A percentile compares a stretch with the other conserved stretches of the same genome.
Conservation (phyloP, 495 filamentous ascomycete species). For the Lasiosphaeriaceae sp. region DNA sequence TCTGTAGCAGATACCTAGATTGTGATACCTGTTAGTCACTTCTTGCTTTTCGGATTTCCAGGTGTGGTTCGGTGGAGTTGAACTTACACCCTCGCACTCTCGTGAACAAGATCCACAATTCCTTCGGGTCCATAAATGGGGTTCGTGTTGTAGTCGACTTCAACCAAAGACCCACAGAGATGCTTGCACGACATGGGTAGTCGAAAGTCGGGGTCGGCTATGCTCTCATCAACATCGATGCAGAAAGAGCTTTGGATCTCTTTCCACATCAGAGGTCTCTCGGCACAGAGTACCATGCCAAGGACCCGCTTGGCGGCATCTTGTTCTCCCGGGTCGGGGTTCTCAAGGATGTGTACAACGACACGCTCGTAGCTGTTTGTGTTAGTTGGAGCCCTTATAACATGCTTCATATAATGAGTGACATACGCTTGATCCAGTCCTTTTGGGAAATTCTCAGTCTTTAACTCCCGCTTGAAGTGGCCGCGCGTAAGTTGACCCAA, state of each 20-base stretch:
- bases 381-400: not conserved
- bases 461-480: not conserved
- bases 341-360: slow-evolving; percentile 1
- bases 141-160: not conserved
- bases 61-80: not conserved
- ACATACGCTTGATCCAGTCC: not conserved
- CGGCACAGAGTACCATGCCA: not conserved
- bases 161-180: not conserved
- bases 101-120: not conserved
- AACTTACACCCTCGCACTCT: not conserved
- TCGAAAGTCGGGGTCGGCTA: not conserved
- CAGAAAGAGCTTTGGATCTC: slow-evolving; percentile 4
- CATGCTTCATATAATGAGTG: too few relatives aligned
- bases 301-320: not conserved
- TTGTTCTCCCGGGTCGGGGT: not conserved
- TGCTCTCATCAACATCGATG: not conserved
- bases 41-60: too few relatives aligned
- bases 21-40: too few relatives aligned
- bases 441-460: not conserved
- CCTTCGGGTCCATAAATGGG: not conserved
- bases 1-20: not conserved
- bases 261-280: slow-evolving; percentile 1
- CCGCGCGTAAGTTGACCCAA: not conserved
- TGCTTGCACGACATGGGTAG: not conserved
- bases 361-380: slow-evolving; percentile 1